A percentile compares a stretch with the other conserved stretches of the same genome.
These are phyloP conservation scores for Geotrichum restrictum DNA, from an alignment of 1,139 yeast genomes.

Conservation along the genomic window DNA sequence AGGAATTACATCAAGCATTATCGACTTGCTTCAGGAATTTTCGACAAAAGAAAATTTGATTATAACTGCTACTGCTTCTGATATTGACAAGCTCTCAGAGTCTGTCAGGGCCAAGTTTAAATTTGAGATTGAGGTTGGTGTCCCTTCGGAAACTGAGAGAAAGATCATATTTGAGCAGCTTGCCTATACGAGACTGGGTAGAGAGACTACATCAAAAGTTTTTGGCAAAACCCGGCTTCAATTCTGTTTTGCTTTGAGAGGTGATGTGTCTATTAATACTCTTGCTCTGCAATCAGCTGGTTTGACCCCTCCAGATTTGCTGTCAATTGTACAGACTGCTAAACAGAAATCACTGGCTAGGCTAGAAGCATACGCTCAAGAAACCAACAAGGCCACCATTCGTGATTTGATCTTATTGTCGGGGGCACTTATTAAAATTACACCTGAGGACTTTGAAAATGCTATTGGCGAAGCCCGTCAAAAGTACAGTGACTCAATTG, in stretches of 20 bases:
- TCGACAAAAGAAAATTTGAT: constrained; percentile 45
- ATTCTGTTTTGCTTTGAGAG: constrained; percentile 33
- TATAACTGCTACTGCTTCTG: constrained; percentile 67
- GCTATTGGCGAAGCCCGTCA: constrained; percentile 81
- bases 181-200: constrained; percentile 29
- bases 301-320: constrained; percentile 77
- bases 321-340: constrained; percentile 65
- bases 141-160: constrained; percentile 78
- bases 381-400: constrained; percentile 31
- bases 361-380: constrained; percentile 33
- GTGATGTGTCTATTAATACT: constrained; percentile 56
- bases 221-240: constrained; percentile 22
- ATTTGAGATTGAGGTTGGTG: constrained; percentile 71
- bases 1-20: constrained; percentile 56
- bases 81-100: constrained; percentile 66
- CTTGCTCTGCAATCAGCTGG: constrained; percentile 91
- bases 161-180: constrained; percentile 55
- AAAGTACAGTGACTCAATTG: constrained; percentile 88
- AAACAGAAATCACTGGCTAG: constrained; percentile 56
- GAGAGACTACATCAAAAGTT: constrained; percentile 20
- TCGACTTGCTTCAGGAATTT: constrained; percentile 57
- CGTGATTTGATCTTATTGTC: constrained; percentile 31
- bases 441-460: constrained; percentile 60
- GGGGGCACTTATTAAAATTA: constrained; percentile 51
- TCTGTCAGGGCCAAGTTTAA: constrained; percentile 63